Conservation (phyloP, 129 eudicot genomes). For the Apium graveolens region DNA sequence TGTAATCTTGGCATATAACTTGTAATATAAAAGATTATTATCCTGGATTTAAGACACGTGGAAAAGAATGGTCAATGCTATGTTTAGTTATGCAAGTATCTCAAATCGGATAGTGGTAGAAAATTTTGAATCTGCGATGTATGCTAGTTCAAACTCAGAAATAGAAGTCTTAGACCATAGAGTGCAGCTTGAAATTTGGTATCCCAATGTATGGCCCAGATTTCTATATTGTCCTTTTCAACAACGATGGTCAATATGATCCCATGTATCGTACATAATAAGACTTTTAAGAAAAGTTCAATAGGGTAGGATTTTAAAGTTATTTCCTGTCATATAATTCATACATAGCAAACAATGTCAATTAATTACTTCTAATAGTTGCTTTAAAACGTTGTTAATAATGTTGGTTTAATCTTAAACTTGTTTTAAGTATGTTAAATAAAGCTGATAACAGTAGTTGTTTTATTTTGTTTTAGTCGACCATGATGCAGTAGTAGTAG, state of each 20-base stretch:
- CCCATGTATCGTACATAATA: conserved; percentile 57
- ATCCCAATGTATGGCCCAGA: conserved; percentile 68
- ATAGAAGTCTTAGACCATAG: conserved; percentile 35
- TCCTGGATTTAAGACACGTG: too few relatives aligned
- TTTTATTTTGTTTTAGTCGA: too few relatives aligned
- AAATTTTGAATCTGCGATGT: not conserved
- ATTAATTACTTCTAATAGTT: not conserved
- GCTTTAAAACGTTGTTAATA: not conserved
- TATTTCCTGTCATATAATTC: conserved; percentile 36
- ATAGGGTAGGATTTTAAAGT: conserved; percentile 64
- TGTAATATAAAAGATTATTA: too few relatives aligned
- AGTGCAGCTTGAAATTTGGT: conserved; percentile 46
- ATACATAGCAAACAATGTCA: not conserved
- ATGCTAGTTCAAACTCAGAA: not conserved
- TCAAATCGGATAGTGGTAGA: not conserved
- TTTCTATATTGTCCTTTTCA: conserved; percentile 37
- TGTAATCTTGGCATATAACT: too few relatives aligned
- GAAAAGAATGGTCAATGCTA: too few relatives aligned
- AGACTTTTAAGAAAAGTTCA: conserved; percentile 52
- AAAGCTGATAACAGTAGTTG: too few relatives aligned
- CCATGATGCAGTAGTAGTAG: too few relatives aligned
- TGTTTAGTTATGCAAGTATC: not conserved
- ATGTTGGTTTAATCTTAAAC: too few relatives aligned
- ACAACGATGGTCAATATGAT: conserved; percentile 38
- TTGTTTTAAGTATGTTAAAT: too few relatives aligned